phyloP scores from a whole-genome alignment of 305 asterid species.

The Fraxinus sp. region DNA sequence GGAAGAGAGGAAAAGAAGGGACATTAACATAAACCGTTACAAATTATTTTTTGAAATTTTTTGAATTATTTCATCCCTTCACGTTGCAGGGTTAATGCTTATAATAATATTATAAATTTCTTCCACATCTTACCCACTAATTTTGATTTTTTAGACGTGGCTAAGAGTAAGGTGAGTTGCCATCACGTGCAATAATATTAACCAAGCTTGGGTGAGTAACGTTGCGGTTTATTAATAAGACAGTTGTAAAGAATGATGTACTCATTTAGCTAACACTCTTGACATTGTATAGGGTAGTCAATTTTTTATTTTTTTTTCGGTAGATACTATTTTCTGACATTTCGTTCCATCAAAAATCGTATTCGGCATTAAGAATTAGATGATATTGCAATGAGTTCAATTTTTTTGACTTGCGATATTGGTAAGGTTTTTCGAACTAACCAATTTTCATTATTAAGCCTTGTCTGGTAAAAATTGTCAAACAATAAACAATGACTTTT shows the following conservation, averaged over 20 bases:
- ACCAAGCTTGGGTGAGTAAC: neutral
- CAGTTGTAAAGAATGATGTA: neutral
- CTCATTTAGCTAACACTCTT: neutral
- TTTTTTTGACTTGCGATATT: neutral
- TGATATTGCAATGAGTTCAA: neutral
- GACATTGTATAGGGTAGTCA: neutral
- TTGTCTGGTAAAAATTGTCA: too few species aligned
- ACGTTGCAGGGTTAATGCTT: neutral
- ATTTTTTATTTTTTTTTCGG: too few species aligned
- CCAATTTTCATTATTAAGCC: neutral
- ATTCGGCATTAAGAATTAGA: too few species aligned
- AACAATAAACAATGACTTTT: too few species aligned
- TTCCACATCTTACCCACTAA: neutral
- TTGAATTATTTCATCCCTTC: constrained; percentile 16
- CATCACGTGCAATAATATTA: neutral
- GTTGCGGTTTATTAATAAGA: neutral
- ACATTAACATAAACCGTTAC: constrained; percentile 22
- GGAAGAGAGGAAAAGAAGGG: constrained; percentile 67
- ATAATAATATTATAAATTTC: neutral
- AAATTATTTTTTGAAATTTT: neutral
- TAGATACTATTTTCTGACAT: neutral
- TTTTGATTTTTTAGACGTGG: neutral
- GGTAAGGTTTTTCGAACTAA: neutral
- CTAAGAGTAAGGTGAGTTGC: neutral
- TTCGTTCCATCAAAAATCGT: neutral